These are phyloP conservation scores for Blastocystis hominis DNA, from an alignment of 352 stramenopile genomes.

Conservation along the genomic window DNA sequence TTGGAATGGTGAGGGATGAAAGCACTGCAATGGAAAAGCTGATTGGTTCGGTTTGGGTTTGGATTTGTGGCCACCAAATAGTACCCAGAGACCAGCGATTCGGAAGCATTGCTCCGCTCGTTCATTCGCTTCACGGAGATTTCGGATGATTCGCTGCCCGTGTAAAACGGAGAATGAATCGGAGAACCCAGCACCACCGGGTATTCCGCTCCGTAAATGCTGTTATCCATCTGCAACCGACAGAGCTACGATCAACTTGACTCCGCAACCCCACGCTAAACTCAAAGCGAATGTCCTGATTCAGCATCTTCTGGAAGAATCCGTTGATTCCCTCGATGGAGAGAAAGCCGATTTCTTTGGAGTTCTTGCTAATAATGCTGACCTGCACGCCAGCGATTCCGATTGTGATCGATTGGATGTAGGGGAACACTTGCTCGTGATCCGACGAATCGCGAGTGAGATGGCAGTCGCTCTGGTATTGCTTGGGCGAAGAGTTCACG, in stretches of 20 bases:
- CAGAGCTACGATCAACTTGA: background rate
- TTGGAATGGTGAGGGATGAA: constrained; percentile 3
- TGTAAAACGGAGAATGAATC: constrained; percentile 22
- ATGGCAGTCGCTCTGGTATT: too few species aligned
- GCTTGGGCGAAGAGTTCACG: too few species aligned
- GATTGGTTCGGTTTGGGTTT: background rate
- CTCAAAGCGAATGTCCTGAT: background rate
- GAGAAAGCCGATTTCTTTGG: background rate
- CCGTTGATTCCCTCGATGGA: background rate
- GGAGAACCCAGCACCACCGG: constrained; percentile 28
- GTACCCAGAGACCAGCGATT: background rate
- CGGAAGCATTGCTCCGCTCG: background rate
- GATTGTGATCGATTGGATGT: background rate
- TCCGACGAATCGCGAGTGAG: too few species aligned
- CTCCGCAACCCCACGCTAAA: background rate
- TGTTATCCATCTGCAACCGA: constrained; percentile 44
- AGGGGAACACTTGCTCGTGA: too few species aligned
- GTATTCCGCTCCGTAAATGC: background rate
- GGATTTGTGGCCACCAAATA: background rate
- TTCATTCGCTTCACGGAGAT: background rate
- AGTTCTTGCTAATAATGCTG: background rate
- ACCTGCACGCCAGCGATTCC: background rate
- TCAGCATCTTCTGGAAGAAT: background rate
- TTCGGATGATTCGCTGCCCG: background rate
- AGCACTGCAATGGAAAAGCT: background rate